Percentiles rank a stretch among this genome's conserved stretches.
Conservation (phyloP, 306 rosid species). For the Prunus persica region DNA sequence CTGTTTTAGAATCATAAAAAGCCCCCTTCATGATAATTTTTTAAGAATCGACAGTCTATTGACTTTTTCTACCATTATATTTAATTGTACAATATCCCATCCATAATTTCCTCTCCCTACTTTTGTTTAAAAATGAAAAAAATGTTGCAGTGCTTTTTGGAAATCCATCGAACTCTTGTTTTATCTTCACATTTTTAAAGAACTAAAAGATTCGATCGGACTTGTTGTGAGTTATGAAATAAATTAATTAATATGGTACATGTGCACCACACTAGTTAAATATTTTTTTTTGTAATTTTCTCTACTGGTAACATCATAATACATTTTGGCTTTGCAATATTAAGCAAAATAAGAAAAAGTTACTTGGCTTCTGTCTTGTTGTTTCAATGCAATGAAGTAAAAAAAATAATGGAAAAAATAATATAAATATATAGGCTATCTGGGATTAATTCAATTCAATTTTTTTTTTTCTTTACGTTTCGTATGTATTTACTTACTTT, state of each 20-base stretch:
- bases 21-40: background rate
- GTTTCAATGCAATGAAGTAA: too few relatives aligned
- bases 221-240: background rate
- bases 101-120: too few relatives aligned
- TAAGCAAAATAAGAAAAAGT: too few relatives aligned
- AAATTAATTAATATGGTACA: too few relatives aligned
- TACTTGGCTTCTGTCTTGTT: too few relatives aligned
- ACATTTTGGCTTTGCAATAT: too few relatives aligned
- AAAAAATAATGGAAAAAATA: too few relatives aligned
- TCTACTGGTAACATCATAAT: background rate
- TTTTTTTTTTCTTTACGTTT: too few relatives aligned
- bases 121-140: background rate
- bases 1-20: background rate
- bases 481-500: too few relatives aligned
- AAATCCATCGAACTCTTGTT: background rate
- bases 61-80: background rate
- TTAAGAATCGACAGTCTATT: background rate
- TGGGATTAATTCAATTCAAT: too few relatives aligned
- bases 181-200: background rate
- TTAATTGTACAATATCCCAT: background rate
- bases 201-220: background rate
- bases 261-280: background rate
- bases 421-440: too few relatives aligned
- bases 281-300: background rate
- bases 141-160: background rate